phyloP scores from a whole-genome alignment of 306 rosid genomes.

The Lagenaria siceraria region DNA sequence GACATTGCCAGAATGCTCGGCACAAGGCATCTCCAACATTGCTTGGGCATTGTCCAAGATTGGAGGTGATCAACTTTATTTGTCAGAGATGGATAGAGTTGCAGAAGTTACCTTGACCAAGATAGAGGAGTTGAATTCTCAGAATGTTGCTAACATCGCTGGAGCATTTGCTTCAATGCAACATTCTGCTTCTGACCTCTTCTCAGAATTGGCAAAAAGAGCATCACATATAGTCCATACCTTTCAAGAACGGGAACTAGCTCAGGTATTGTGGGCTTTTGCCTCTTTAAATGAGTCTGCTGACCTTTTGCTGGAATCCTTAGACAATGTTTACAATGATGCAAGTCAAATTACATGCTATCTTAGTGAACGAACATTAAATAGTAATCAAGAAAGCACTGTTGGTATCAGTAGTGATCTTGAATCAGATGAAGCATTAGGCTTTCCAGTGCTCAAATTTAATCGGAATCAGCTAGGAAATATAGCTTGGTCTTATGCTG shows the following conservation, averaged over 20 bases:
- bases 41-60: constrained; percentile 90
- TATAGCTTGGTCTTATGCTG: constrained; percentile 90
- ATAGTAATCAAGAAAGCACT: constrained; percentile 16
- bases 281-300: constrained; percentile 67
- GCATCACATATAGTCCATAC: constrained; percentile 59
- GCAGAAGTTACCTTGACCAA: constrained; percentile 75
- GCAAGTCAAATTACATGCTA: constrained; percentile 31
- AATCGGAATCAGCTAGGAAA: constrained; percentile 65
- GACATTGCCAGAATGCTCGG: constrained; percentile 71
- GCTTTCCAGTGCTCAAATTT: constrained; percentile 39
- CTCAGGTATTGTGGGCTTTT: constrained; percentile 93
- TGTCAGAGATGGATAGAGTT: constrained; percentile 92
- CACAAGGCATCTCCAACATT: constrained; percentile 81
- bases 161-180: constrained; percentile 96
- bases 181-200: constrained; percentile 78
- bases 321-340: constrained; percentile 40
- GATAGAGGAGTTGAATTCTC: constrained; percentile 68
- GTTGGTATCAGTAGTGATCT: constrained; percentile 11
- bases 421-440: constrained; percentile 21
- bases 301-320: constrained; percentile 45
- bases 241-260: constrained; percentile 81
- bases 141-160: constrained; percentile 76
- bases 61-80: constrained; percentile 76
- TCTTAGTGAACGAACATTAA: constrained; percentile 13
- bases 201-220: constrained; percentile 43